A percentile compares a stretch with the other conserved stretches of the same genome.
These are phyloP conservation scores for Trifolium fragiferum DNA, from an alignment of 306 rosid genomes.

Conservation along the genomic window DNA sequence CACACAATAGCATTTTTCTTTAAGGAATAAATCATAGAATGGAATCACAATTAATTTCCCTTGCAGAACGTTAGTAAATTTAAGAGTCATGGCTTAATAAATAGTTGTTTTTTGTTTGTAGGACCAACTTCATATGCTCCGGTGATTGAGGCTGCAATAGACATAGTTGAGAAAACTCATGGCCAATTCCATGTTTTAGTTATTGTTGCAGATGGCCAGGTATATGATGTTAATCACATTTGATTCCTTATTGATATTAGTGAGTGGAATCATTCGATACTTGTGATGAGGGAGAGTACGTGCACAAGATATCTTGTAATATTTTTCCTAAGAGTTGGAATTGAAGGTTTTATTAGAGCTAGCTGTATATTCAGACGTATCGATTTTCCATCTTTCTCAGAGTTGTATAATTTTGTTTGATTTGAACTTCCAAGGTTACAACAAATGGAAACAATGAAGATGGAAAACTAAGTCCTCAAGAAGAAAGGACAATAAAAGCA, in stretches of 20 bases:
- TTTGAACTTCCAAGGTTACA: conserved; percentile 62
- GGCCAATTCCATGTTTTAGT: conserved; percentile 89
- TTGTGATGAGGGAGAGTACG: neutral
- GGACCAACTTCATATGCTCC: conserved; percentile 95
- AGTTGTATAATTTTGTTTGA: conserved; percentile 26
- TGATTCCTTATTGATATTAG: neutral
- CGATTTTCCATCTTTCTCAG: neutral
- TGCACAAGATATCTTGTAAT: neutral
- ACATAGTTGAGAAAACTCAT: conserved; percentile 78
- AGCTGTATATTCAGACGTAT: neutral
- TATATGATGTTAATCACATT: conserved; percentile 16
- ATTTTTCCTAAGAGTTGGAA: neutral
- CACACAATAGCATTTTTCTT: too few relatives aligned
- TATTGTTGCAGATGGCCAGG: conserved; percentile 91
- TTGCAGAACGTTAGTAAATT: neutral
- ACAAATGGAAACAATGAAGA: conserved; percentile 51
- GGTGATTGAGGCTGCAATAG: conserved; percentile 77
- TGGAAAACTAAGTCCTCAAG: conserved; percentile 77
- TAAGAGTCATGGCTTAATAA: conserved; percentile 22
- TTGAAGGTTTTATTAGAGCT: neutral
- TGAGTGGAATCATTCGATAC: neutral
- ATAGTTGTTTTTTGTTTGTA: conserved; percentile 44
- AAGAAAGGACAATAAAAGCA: conserved; percentile 73
- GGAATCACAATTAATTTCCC: conserved; percentile 3
- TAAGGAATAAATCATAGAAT: neutral